A percentile compares a stretch with the other conserved stretches of the same genome.
phyloP scores from a whole-genome alignment of 2,329 filamentous ascomycete genomes.

The Fusarium zealandicum region DNA sequence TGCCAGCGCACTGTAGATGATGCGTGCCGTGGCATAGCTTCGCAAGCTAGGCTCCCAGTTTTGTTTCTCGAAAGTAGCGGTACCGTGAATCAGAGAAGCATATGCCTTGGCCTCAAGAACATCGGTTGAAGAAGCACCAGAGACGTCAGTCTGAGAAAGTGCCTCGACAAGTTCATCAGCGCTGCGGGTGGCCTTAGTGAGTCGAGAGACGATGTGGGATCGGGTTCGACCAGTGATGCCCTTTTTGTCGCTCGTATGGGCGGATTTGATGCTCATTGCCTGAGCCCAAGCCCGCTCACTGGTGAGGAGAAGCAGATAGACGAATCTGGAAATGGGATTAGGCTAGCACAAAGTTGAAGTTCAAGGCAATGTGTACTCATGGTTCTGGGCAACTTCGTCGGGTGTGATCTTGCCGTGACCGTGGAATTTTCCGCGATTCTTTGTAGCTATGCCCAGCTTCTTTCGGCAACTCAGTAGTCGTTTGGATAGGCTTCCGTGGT shows the following conservation, averaged over 20 bases:
- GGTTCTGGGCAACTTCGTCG: constrained; percentile 75
- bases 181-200: constrained; percentile 78
- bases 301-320: constrained; percentile 80
- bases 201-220: constrained; percentile 86
- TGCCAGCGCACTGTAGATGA: constrained; percentile 83
- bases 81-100: constrained; percentile 75
- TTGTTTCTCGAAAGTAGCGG: constrained; percentile 85
- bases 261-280: constrained; percentile 91
- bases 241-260: constrained; percentile 80
- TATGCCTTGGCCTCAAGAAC: constrained; percentile 89
- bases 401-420: constrained; percentile 74
- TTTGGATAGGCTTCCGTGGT: constrained; percentile 80
- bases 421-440: constrained; percentile 85
- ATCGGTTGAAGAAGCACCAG: constrained; percentile 73
- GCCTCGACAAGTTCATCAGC: constrained; percentile 73
- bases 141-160: constrained; percentile 68
- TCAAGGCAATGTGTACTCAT: constrained; percentile 66
- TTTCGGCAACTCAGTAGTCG: constrained; percentile 83
- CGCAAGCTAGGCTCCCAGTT: constrained; percentile 81
- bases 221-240: constrained; percentile 80
- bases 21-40: constrained; percentile 76
- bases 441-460: constrained; percentile 83
- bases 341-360: constrained; percentile 2
- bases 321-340: constrained; percentile 62
- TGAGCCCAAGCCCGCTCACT: constrained; percentile 94